Conservation (phyloP, 345 rosid genomes). For the Pistacia atlantica region DNA sequence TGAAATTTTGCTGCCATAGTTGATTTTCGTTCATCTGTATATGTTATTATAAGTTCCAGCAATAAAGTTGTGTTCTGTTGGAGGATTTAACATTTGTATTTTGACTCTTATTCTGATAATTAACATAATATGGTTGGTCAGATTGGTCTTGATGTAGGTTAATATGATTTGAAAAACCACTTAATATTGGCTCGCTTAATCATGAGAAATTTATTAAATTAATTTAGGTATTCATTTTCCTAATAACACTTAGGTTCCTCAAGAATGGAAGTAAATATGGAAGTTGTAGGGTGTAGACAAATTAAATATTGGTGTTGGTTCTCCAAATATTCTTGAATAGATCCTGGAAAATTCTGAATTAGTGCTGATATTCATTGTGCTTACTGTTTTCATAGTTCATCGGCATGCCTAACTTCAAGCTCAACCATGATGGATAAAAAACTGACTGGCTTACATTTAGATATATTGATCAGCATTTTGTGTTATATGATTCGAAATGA, state of each 20-base stretch:
- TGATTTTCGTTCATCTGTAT: background rate
- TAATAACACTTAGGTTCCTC: background rate
- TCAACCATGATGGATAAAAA: no score
- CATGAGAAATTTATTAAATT: background rate
- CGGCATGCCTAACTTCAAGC: no score
- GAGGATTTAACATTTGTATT: background rate
- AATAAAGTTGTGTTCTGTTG: background rate
- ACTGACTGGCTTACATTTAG: no score
- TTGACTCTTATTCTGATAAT: background rate
- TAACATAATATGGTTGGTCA: background rate
- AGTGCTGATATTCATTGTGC: no score
- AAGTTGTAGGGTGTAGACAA: background rate
- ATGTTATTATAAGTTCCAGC: background rate
- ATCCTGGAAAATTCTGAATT: no score
- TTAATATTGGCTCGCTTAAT: background rate
- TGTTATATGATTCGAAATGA: no score
- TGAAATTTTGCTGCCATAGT: slow-evolving; percentile 4
- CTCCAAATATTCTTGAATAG: no score
- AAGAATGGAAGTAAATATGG: background rate
- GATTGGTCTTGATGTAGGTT: background rate
- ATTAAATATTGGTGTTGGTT: no score
- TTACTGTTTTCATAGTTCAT: no score
- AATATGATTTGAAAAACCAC: background rate
- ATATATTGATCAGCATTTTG: no score
- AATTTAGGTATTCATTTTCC: background rate